Conservation (phyloP, 2,329 filamentous ascomycete genomes). For the Rutstroemia sp. region DNA sequence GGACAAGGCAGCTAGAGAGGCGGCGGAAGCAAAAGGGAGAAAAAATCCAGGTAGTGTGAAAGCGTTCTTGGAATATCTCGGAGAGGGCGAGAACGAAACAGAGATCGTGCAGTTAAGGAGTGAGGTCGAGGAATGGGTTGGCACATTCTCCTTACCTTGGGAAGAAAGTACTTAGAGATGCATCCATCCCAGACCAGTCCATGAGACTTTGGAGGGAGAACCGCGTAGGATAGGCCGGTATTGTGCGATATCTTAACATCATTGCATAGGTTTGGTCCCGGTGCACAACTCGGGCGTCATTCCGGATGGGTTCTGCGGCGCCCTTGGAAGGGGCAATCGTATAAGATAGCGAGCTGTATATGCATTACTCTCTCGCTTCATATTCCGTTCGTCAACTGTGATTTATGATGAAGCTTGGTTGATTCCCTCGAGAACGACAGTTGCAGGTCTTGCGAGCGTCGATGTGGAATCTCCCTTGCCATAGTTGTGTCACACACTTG, state of each 20-base stretch:
- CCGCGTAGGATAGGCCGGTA: neutral
- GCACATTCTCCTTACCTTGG: constrained; percentile 68
- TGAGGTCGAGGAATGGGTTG: constrained; percentile 73
- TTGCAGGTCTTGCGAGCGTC: too few relatives aligned
- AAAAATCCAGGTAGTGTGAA: constrained; percentile 59
- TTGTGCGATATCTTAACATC: neutral
- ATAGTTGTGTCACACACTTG: too few relatives aligned
- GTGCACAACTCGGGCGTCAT: neutral
- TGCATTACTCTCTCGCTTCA: too few relatives aligned
- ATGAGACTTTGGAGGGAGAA: neutral
- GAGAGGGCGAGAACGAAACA: constrained; percentile 57
- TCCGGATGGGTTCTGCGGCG: neutral
- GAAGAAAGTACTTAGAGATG: constrained; percentile 27
- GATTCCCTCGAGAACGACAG: too few relatives aligned
- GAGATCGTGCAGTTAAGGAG: constrained; percentile 67
- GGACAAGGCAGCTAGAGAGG: constrained; percentile 63
- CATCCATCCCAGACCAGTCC: neutral
- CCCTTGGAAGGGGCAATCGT: neutral
- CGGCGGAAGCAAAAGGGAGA: constrained; percentile 58
- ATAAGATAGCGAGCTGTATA: too few relatives aligned
- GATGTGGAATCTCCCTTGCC: too few relatives aligned
- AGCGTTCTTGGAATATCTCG: constrained; percentile 61
- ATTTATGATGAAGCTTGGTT: too few relatives aligned
- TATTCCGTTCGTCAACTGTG: too few relatives aligned
- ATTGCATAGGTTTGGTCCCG: constrained; percentile 4